Evolutionary conservation across 192 early-diverging fungal species (phyloP).

Genomic region (Borealophlyctis nickersoniae): DNA sequence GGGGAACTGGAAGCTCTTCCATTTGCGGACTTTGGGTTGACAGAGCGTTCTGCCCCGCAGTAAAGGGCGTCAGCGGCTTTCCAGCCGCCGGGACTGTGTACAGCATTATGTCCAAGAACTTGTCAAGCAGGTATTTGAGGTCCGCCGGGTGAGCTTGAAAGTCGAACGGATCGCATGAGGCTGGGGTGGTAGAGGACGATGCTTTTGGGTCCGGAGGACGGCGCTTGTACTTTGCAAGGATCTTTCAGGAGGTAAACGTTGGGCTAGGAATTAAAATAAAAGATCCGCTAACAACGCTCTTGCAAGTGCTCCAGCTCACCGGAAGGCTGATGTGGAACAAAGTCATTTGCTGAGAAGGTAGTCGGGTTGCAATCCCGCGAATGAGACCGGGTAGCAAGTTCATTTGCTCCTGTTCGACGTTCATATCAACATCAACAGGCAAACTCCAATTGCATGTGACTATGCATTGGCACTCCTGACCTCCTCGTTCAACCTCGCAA

Average conservation of each 20-base stretch:
- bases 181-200: background rate
- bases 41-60: background rate
- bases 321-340: constrained; percentile 64
- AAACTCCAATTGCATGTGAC: background rate
- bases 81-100: constrained; percentile 48
- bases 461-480: constrained; percentile 18
- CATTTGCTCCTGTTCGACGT: constrained; percentile 12
- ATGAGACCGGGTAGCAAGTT: constrained; percentile 60
- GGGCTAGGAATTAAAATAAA: too few relatives aligned
- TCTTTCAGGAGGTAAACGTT: too few relatives aligned
- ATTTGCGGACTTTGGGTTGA: too few relatives aligned
- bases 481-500: constrained; percentile 42
- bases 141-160: constrained; percentile 55
- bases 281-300: too few relatives aligned
- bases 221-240: constrained; percentile 25
- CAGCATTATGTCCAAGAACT: constrained; percentile 64
- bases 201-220: background rate
- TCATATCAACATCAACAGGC: too few relatives aligned
- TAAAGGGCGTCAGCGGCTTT: constrained; percentile 9
- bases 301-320: constrained; percentile 44
- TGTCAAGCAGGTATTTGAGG: constrained; percentile 47
- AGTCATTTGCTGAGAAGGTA: constrained; percentile 55
- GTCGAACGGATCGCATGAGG: constrained; percentile 47
- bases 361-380: constrained; percentile 54
- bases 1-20: constrained; percentile 35